Base-by-base conservation (phyloP, 306 rosid genomes). In the Cucurbita pepo region DNA sequence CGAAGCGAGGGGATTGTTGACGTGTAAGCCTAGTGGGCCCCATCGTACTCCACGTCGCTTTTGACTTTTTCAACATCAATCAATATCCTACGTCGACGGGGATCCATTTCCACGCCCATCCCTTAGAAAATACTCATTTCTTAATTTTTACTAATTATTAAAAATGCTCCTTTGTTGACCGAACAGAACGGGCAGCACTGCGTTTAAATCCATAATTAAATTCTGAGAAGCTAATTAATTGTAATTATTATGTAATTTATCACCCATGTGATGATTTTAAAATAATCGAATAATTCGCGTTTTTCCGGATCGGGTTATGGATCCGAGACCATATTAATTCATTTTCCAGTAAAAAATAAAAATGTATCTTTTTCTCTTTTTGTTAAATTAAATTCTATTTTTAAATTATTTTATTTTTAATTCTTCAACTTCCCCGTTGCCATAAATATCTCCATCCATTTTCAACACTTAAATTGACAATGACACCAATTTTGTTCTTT, bases 231-330 rank as follows among this genome's bases (percentile, higher is more conserved):
- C 18, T 18, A 19, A 65, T 44, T 65, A 67, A 15, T 45, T 67
- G 41, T 47, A 67, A 22, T 67, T 67, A 47, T 21, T 14, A 43
- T 47, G 6, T 67, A 67, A 21, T 21, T 3, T 2, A 67, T 67
- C 51, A 19, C 15, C 71, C 71, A 43, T 44, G 71, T 65, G 71
- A 65, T 44, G 34, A 19, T 65, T 65, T 65, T 43, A 7, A 66
- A 67, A 2, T 16, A 21, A 22, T 5, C 3, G 12, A 67, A 56
- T 43, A 66, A 2, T 45, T 66, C 38, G 34, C 56, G 73, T 47
- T 67, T 6, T 67, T 43, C 6, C 73, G 56, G 73, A 67, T 67
- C 73, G 73, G 73, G 73, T 13, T 67, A 67, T 67, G 41, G 56
- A 67, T 67, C 52, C 73, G 21, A 67, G 73, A 67, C n/a, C 56